Evolutionary conservation across 331 rosid genomes (phyloP), one percentile per base, ranked within the genome.

Genomic region (Prunus yedoensis): DNA sequence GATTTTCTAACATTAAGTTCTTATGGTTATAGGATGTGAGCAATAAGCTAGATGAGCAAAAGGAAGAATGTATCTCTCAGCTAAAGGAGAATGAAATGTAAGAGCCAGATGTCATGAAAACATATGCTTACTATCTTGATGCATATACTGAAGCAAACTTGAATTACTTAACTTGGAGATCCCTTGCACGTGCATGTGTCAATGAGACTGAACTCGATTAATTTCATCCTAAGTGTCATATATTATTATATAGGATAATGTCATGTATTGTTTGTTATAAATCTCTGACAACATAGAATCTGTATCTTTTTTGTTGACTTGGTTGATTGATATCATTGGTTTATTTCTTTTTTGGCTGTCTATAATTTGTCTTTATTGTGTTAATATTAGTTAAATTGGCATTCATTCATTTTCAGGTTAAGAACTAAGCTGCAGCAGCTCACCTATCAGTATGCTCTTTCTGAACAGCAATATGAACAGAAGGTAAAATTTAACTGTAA

Each of bases 51-150:
- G 99, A 94, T 67, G 99, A 94, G 85, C 99, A 92, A 71, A 94
- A 94, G 84, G 93, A 92, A 68, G 97, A 94, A 50, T 89, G 89
- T 71, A 88, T 94, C 80, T 68, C 93, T 76, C 99, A 91, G 91
- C 89, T 94, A 64, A 87, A 88, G 89, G 99, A 94, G 84, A 94
- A 94, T 74, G 99, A 94, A 84, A 88, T 82, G 99, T 94, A 92
- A 90, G 96, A 78, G 79, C 77, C 69, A 59, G 67, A 66, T 82
- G 76, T 74, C 58, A 4, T 76, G 21, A 28, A 45, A 60, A 49
- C 70, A 20, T 59, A n/a, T 68, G 35, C 57, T 60, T 54, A 21
- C 56, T 35, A 71, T 68, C 51, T 67, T 25, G 63, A 52, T 74
- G 41, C 41, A 25, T 25, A 73, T 58, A 57, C 41, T 18, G 2